A percentile compares a stretch with the other conserved stretches of the same genome.
These are phyloP conservation scores for Lentinula raphanica DNA, from an alignment of 768 basidiomycete species.

Conservation along the genomic window DNA sequence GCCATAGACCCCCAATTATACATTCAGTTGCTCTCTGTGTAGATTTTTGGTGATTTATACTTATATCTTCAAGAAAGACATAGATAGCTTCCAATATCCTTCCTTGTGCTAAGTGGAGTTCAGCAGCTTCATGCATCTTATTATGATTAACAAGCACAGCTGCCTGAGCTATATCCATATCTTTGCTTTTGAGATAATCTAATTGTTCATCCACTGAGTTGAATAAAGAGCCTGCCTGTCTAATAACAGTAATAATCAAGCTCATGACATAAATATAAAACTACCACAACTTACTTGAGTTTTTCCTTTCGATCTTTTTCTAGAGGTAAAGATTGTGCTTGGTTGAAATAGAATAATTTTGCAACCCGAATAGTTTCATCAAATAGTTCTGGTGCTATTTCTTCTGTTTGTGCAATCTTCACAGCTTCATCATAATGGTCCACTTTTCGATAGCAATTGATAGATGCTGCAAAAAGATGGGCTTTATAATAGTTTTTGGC, in stretches of 20 bases:
- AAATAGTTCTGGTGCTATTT: slow-evolving; percentile 26
- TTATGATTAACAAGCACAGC: slow-evolving; percentile 37
- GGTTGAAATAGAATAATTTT: slow-evolving; percentile 39
- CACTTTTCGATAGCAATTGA: slow-evolving; percentile 42
- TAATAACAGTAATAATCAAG: slow-evolving; percentile 22
- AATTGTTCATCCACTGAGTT: slow-evolving; percentile 43
- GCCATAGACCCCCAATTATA: slow-evolving; percentile 43
- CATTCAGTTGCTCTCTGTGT: slow-evolving; percentile 30
- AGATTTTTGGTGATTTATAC: slow-evolving; percentile 17
- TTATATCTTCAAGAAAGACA: slow-evolving; percentile 33
- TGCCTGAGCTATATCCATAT: slow-evolving; percentile 45
- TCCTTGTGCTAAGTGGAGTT: slow-evolving; percentile 44
- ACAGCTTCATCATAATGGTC: slow-evolving; percentile 52
- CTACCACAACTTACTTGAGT: slow-evolving; percentile 21
- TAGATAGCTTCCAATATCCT: slow-evolving; percentile 41
- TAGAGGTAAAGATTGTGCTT: slow-evolving; percentile 8
- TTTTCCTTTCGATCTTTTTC: slow-evolving; percentile 11
- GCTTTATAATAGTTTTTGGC: slow-evolving; percentile 39
- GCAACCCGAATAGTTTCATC: slow-evolving; percentile 38
- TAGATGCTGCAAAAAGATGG: slow-evolving; percentile 37
- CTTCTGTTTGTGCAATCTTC: slow-evolving; percentile 32
- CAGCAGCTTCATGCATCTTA: slow-evolving; percentile 44
- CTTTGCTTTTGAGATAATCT: slow-evolving; percentile 52
- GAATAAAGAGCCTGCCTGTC: slow-evolving; percentile 46
- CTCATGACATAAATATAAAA: too few relatives aligned